phyloP scores from a whole-genome alignment of 169 alveolate species.

The Cryptosporidium tyzzeri region DNA sequence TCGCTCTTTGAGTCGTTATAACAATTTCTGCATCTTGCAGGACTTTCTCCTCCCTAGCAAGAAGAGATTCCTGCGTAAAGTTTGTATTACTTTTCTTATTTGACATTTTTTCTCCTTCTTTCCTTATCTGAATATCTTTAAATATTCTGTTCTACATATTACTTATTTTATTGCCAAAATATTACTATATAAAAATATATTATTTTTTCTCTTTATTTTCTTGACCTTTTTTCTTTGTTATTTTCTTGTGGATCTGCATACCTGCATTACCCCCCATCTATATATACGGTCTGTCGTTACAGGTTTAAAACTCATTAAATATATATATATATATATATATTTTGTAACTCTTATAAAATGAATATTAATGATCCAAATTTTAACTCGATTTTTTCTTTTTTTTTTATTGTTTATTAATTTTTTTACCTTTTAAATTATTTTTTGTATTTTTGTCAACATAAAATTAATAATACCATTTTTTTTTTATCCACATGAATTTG shows the following conservation, averaged over 20 bases:
- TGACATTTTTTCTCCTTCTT: constrained; percentile 17
- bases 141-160: constrained; percentile 7
- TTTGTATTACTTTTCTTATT: constrained; percentile 23
- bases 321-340: not conserved
- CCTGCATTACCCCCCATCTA: constrained; percentile 60
- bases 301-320: not conserved
- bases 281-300: constrained; percentile 70
- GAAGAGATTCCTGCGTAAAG: constrained; percentile 71
- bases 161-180: not conserved
- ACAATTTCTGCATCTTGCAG: constrained; percentile 74
- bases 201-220: not conserved
- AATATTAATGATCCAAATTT: too few species aligned
- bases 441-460: not conserved
- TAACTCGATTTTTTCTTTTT: too few species aligned
- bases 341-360: too few species aligned
- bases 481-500: not conserved
- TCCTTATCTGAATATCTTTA: not conserved
- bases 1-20: constrained; percentile 64
- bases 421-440: too few species aligned
- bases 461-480: not conserved
- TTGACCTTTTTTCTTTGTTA: constrained; percentile 33
- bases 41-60: constrained; percentile 74
- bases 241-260: constrained; percentile 70
- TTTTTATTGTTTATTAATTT: too few species aligned
- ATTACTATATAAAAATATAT: not conserved